phyloP scores from a whole-genome alignment of 1,284 basidiomycete species.

The Phellinidium pouzarii region DNA sequence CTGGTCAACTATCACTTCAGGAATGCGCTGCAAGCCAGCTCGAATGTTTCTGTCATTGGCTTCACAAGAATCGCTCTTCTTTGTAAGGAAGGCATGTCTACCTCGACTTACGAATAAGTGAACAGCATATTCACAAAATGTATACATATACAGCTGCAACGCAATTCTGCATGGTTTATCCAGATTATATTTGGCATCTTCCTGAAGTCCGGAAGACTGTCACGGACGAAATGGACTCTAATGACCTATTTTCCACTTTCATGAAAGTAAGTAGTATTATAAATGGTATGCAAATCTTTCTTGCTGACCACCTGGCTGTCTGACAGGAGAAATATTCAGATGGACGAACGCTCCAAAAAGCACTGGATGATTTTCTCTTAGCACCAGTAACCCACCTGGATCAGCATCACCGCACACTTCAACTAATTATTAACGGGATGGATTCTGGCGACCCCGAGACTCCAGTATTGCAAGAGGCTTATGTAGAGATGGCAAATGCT shows the following conservation, averaged over 20 bases:
- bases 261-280: not conserved
- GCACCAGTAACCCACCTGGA: conserved; percentile 5
- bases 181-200: not conserved
- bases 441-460: not conserved
- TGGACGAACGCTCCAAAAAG: not conserved
- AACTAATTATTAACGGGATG: conserved; percentile 1
- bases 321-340: not conserved
- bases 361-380: not conserved
- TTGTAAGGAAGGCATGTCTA: conserved; percentile 4
- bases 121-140: not conserved
- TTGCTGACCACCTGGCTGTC: not conserved
- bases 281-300: not conserved
- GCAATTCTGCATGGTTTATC: not conserved
- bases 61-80: conserved; percentile 6
- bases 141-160: not conserved
- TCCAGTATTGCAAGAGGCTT: not conserved
- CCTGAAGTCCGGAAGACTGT: conserved; percentile 1
- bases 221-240: not conserved
- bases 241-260: not conserved
- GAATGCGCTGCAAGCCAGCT: conserved; percentile 2
- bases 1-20: conserved; percentile 3
- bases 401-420: conserved; percentile 1
- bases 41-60: not conserved
- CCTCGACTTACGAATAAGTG: not conserved
- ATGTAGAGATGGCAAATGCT: conserved; percentile 1